phyloP scores from a whole-genome alignment of 2,329 filamentous ascomycete species.

The Bipolaris victoriae region DNA sequence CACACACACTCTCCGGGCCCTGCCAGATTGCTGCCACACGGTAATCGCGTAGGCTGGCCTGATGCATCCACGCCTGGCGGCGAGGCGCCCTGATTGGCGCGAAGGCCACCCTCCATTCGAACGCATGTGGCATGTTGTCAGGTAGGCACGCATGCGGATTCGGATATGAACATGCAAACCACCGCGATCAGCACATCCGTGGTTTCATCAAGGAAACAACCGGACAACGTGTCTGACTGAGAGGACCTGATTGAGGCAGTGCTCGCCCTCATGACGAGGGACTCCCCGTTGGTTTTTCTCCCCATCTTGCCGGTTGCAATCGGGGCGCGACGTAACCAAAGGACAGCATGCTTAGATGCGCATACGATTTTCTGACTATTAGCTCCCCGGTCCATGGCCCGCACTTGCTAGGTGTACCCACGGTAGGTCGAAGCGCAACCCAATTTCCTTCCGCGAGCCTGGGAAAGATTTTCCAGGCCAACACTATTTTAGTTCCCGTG shows the following conservation, averaged over 20 bases:
- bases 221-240: slow-evolving; percentile 20
- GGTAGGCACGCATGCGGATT: slow-evolving; percentile 23
- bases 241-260: slow-evolving; percentile 23
- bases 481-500: slow-evolving; percentile 45
- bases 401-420: slow-evolving; percentile 22
- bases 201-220: slow-evolving; percentile 18
- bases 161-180: slow-evolving; percentile 17
- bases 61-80: slow-evolving; percentile 15
- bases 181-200: slow-evolving; percentile 16
- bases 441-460: slow-evolving; percentile 34
- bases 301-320: slow-evolving; percentile 15
- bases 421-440: slow-evolving; percentile 26
- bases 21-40: slow-evolving; percentile 16
- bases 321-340: slow-evolving; percentile 8
- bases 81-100: slow-evolving; percentile 35
- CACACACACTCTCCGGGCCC: slow-evolving; percentile 13
- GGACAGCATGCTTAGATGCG: slow-evolving; percentile 8
- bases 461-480: slow-evolving; percentile 36
- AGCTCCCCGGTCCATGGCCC: slow-evolving; percentile 14
- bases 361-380: slow-evolving; percentile 20
- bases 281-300: slow-evolving; percentile 6
- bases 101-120: slow-evolving; percentile 17
- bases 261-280: slow-evolving; percentile 20
- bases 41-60: slow-evolving; percentile 38
- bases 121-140: slow-evolving; percentile 23